phyloP scores from a whole-genome alignment of 2,329 filamentous ascomycete genomes.

The Metarhizium brunneum region DNA sequence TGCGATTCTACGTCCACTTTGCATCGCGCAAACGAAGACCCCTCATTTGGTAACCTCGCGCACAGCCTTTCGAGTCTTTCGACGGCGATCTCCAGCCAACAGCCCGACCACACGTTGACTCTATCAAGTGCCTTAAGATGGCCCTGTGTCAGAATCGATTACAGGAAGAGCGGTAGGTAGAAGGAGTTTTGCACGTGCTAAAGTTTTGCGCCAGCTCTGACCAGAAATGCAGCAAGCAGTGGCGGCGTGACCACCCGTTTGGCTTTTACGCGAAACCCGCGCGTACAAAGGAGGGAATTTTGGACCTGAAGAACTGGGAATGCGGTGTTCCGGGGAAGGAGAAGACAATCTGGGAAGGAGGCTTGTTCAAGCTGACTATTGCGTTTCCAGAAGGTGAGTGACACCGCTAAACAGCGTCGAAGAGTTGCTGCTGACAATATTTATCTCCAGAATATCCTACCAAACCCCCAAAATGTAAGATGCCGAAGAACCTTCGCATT shows the following conservation, averaged over 20 bases:
- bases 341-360: conserved; percentile 97
- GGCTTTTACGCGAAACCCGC: conserved; percentile 91
- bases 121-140: conserved; percentile 41
- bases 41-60: background rate
- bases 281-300: conserved; percentile 66
- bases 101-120: background rate
- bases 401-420: conserved; percentile 6
- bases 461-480: conserved; percentile 94
- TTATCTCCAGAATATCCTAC: conserved; percentile 75
- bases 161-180: conserved; percentile 71
- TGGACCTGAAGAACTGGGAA: conserved; percentile 94
- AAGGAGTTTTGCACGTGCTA: background rate
- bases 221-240: conserved; percentile 65
- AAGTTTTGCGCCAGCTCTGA: conserved; percentile 9
- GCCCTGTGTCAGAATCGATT: conserved; percentile 82
- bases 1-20: background rate
- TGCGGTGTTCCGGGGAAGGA: conserved; percentile 94
- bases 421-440: background rate
- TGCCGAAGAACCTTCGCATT: background rate
- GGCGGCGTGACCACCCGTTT: conserved; percentile 94
- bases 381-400: conserved; percentile 82
- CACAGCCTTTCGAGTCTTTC: background rate
- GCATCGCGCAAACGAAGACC: background rate
- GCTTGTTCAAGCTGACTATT: conserved; percentile 88
- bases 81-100: background rate